These are phyloP conservation scores for Solanum hybrid DNA, from an alignment of 305 asterid species.

Conservation along the genomic window DNA sequence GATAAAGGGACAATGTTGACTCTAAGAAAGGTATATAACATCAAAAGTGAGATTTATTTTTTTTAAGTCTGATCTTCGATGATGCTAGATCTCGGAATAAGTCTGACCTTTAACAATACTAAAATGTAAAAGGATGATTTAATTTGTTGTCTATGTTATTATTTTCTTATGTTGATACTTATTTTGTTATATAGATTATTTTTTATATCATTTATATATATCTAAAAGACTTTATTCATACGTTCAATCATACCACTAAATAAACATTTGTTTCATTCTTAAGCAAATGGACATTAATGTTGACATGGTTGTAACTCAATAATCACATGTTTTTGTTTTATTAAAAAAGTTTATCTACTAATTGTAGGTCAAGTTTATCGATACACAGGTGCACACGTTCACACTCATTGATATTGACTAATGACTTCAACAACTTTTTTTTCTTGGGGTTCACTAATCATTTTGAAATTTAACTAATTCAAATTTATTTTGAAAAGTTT, in stretches of 20 bases:
- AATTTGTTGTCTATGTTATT: neutral
- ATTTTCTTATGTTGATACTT: neutral
- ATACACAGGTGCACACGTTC: neutral
- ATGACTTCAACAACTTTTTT: neutral
- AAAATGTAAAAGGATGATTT: too few species aligned
- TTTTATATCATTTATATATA: too few species aligned
- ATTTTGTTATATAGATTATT: too few species aligned
- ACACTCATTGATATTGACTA: neutral
- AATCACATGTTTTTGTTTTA: neutral
- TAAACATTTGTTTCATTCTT: too few species aligned
- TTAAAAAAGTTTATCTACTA: neutral
- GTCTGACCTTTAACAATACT: too few species aligned
- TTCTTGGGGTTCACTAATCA: fast-evolving
- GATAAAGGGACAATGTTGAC: neutral
- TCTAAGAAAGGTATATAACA: neutral
- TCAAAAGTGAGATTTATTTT: neutral
- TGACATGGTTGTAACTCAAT: neutral
- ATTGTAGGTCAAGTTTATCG: neutral
- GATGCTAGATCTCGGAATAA: neutral
- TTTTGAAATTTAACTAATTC: neutral
- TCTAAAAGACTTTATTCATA: too few species aligned
- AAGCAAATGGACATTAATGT: neutral
- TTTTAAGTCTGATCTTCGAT: too few species aligned
- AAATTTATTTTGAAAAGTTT: neutral
- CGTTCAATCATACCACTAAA: neutral